Evolutionary conservation across 768 basidiomycete genomes (phyloP).

Genomic region (Mrakia blollopis): DNA sequence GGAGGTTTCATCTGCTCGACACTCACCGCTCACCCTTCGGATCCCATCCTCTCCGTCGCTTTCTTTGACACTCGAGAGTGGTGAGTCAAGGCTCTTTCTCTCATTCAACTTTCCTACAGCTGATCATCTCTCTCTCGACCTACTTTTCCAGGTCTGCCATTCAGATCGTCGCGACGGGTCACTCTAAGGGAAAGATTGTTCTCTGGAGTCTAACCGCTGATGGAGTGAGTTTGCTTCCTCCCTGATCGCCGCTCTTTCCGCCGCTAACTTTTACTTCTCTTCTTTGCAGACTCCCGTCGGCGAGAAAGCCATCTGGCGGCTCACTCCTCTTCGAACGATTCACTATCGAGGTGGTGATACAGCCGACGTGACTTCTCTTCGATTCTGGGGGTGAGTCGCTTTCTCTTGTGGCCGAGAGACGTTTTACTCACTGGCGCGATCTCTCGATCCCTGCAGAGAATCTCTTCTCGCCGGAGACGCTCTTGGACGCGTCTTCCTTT

Average conservation of each 20-base stretch:
- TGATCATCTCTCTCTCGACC: background rate
- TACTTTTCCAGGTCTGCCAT: background rate
- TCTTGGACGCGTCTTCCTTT: constrained; percentile 39
- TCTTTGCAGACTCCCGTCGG: constrained; percentile 54
- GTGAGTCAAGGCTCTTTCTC: constrained; percentile 49
- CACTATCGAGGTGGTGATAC: constrained; percentile 52
- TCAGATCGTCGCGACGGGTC: constrained; percentile 70
- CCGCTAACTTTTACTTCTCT: background rate
- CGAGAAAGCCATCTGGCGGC: constrained; percentile 64
- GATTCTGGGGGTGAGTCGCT: constrained; percentile 66
- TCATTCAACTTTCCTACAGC: background rate
- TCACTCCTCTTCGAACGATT: constrained; percentile 64
- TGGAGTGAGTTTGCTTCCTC: constrained; percentile 34
- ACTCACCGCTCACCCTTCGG: constrained; percentile 56
- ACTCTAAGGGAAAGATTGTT: constrained; percentile 64
- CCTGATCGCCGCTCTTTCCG: background rate
- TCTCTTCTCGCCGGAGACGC: constrained; percentile 40
- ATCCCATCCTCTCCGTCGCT: constrained; percentile 64
- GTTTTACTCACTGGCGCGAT: background rate
- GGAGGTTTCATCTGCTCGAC: constrained; percentile 46
- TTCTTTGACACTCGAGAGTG: constrained; percentile 83
- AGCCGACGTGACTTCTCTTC: constrained; percentile 67
- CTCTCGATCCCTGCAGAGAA: constrained; percentile 35
- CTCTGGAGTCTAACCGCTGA: constrained; percentile 82
- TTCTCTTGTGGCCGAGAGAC: background rate